phyloP scores from a whole-genome alignment of 2,329 filamentous ascomycete genomes.

The Talaromyces sp. region DNA sequence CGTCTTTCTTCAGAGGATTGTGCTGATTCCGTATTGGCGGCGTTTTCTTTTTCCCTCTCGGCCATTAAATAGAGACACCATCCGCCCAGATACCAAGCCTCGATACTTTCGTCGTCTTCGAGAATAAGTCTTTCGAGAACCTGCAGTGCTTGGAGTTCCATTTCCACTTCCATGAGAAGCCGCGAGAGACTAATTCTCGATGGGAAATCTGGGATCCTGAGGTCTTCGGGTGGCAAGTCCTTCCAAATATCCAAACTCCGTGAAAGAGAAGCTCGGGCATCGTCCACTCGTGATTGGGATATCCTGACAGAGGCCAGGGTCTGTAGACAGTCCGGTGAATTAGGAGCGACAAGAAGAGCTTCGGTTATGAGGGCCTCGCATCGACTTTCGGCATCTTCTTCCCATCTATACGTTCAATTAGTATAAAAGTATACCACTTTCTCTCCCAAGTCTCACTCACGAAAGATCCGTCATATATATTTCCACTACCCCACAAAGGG shows the following conservation, averaged over 20 bases:
- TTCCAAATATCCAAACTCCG: conserved; percentile 81
- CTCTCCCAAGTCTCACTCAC: conserved; percentile 62
- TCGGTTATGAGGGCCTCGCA: conserved; percentile 89
- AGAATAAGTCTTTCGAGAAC: conserved; percentile 76
- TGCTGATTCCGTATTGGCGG: conserved; percentile 26
- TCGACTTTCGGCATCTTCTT: conserved; percentile 78
- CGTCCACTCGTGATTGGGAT: conserved; percentile 72
- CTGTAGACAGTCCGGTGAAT: conserved; percentile 83
- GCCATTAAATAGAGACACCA: conserved; percentile 77
- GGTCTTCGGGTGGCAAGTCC: conserved; percentile 65
- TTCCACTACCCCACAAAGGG: conserved; percentile 90
- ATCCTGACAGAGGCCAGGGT: conserved; percentile 91
- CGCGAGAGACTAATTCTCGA: conserved; percentile 77
- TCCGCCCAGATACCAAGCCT: conserved; percentile 94
- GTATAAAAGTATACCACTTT: not conserved
- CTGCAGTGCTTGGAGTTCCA: conserved; percentile 77
- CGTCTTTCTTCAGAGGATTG: conserved; percentile 45
- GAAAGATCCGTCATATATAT: conserved; percentile 99
- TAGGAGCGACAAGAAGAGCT: conserved; percentile 76
- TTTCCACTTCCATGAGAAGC: conserved; percentile 80
- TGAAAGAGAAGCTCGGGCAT: conserved; percentile 71
- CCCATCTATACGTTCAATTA: conserved; percentile 47
- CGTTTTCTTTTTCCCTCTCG: conserved; percentile 40
- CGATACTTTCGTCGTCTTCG: conserved; percentile 91
- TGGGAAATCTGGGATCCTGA: conserved; percentile 75